phyloP scores from a whole-genome alignment of 1,139 yeast species.

The Yamadazyma oceani region DNA sequence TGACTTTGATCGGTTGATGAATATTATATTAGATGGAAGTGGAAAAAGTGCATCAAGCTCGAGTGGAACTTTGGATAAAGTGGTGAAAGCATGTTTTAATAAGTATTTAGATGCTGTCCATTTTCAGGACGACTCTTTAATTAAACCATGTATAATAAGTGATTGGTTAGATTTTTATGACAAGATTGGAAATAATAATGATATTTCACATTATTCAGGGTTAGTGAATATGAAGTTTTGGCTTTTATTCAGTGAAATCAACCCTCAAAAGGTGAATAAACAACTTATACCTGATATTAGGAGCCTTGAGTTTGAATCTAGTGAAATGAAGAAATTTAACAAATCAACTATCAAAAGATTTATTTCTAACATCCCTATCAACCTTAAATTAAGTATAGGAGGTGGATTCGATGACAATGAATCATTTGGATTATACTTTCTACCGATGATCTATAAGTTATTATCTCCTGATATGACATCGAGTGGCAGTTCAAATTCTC shows the following conservation, averaged over 20 bases:
- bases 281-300: slow-evolving; percentile 37
- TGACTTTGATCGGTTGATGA: slow-evolving; percentile 45
- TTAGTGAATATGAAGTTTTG: slow-evolving; percentile 64
- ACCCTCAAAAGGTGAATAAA: slow-evolving; percentile 27
- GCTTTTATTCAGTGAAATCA: slow-evolving; percentile 64
- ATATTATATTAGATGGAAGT: slow-evolving; percentile 32
- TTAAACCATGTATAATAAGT: slow-evolving; percentile 61
- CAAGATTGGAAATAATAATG: slow-evolving; percentile 37
- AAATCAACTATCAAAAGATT: slow-evolving; percentile 25
- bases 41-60: slow-evolving; percentile 47
- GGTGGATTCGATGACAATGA: slow-evolving; percentile 28
- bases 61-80: slow-evolving; percentile 55
- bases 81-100: slow-evolving; percentile 72
- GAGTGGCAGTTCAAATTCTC: slow-evolving; percentile 14
- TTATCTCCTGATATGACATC: slow-evolving; percentile 43
- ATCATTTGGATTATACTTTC: slow-evolving; percentile 26
- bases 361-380: slow-evolving; percentile 29
- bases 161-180: slow-evolving; percentile 84
- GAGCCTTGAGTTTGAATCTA: slow-evolving; percentile 45
- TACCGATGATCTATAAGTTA: slow-evolving; percentile 50
- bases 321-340: slow-evolving; percentile 33
- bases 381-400: slow-evolving; percentile 29
- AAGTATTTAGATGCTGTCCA: slow-evolving; percentile 51
- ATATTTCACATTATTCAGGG: slow-evolving; percentile 54
- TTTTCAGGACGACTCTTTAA: slow-evolving; percentile 63